A percentile compares a stretch with the other conserved stretches of the same genome.
Conservation (phyloP, 768 basidiomycete genomes). For the Mycena galopus region DNA sequence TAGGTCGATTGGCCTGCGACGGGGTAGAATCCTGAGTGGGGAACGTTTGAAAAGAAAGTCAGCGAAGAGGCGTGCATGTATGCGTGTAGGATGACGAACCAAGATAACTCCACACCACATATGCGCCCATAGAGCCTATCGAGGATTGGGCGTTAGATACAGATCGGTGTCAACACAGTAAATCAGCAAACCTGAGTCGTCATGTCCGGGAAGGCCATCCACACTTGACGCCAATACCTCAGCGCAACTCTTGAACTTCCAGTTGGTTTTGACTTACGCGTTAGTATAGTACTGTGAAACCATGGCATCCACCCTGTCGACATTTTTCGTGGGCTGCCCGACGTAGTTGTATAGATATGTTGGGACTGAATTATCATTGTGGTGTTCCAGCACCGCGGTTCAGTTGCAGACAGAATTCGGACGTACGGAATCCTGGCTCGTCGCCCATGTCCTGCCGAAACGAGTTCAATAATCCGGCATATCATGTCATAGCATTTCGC, state of each 20-base stretch:
- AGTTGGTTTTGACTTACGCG: conserved; percentile 23
- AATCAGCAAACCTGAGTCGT: too few species aligned
- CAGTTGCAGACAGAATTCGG: not conserved
- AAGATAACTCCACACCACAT: conserved; percentile 31
- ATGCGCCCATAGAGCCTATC: conserved; percentile 36
- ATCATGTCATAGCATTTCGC: too few species aligned
- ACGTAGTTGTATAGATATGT: conserved; percentile 38
- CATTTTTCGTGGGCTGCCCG: conserved; percentile 32
- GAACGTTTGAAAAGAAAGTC: not conserved
- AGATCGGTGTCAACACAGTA: too few species aligned
- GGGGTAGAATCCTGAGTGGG: conserved; percentile 31
- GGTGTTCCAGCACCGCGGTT: not conserved
- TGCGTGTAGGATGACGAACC: conserved; percentile 17
- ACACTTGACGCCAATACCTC: not conserved
- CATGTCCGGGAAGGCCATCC: conserved; percentile 30
- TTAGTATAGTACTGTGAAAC: conserved; percentile 23
- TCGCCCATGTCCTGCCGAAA: conserved; percentile 34
- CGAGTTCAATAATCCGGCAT: not conserved
- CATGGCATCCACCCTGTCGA: conserved; percentile 31
- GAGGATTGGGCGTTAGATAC: too few species aligned
- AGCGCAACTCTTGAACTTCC: too few species aligned
- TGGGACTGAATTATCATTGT: conserved; percentile 14
- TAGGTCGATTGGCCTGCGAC: conserved; percentile 34
- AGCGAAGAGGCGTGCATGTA: not conserved
- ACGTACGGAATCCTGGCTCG: conserved; percentile 36